A percentile compares a stretch with the other conserved stretches of the same genome.
Conservation (phyloP, 768 basidiomycete species). For the Kwoniella pini region DNA sequence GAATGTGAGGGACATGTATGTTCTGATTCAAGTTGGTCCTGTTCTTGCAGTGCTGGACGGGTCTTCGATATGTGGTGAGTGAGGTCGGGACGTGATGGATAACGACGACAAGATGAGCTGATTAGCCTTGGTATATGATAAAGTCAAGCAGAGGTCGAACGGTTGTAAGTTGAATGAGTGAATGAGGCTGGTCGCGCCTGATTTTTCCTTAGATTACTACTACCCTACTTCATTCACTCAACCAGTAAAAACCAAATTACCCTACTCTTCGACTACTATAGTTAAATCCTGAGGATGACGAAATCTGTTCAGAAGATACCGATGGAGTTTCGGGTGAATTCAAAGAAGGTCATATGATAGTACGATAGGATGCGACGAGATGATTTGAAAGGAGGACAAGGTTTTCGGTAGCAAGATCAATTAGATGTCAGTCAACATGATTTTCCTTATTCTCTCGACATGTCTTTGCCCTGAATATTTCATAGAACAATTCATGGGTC, state of each 20-base stretch:
- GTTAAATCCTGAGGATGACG: background rate
- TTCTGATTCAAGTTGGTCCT: background rate
- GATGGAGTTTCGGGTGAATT: slow-evolving; percentile 7
- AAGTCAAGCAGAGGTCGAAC: background rate
- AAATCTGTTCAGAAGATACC: background rate
- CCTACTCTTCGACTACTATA: background rate
- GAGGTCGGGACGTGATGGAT: background rate
- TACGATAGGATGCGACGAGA: background rate
- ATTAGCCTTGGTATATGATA: slow-evolving; percentile 2
- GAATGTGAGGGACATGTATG: slow-evolving; percentile 8
- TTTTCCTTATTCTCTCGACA: background rate
- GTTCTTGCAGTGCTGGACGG: background rate
- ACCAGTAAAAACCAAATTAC: background rate
- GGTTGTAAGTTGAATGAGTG: slow-evolving; percentile 3
- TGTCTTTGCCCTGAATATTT: background rate
- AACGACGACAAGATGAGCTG: background rate
- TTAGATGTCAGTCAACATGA: slow-evolving; percentile 2
- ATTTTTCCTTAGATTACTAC: slow-evolving; percentile 9
- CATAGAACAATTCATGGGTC: background rate
- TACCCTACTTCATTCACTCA: background rate
- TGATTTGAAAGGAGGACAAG: background rate
- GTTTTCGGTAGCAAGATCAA: background rate
- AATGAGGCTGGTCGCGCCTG: slow-evolving; percentile 24
- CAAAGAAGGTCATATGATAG: background rate
- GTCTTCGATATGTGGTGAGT: background rate